Percentiles rank a stretch among this genome's conserved stretches.
Evolutionary conservation across 2,329 filamentous ascomycete genomes (phyloP).

Genomic region (Alternaria sp.): DNA sequence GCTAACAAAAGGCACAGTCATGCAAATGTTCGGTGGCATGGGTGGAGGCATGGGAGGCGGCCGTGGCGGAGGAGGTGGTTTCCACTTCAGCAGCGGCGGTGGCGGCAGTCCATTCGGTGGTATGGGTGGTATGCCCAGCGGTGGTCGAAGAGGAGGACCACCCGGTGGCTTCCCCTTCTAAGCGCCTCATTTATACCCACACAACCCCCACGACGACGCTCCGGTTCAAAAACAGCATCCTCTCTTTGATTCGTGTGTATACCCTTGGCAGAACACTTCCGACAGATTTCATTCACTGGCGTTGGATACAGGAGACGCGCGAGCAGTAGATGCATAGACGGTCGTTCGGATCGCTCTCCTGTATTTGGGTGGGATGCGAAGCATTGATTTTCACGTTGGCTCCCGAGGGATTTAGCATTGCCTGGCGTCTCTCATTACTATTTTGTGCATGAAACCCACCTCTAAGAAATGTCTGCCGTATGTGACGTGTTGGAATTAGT

Average conservation of each 20-base stretch:
- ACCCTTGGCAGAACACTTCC: slow-evolving; percentile 22
- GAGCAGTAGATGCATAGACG: slow-evolving; percentile 32
- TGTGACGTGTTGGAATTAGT: background rate
- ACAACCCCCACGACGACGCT: background rate
- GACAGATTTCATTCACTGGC: slow-evolving; percentile 29
- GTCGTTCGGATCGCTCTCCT: slow-evolving; percentile 7
- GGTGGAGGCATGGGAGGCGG: slow-evolving; percentile 59
- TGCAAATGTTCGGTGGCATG: slow-evolving; percentile 56
- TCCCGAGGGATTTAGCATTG: slow-evolving; percentile 16
- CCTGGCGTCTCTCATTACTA: slow-evolving; percentile 6
- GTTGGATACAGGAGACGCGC: slow-evolving; percentile 40
- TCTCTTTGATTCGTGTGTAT: slow-evolving; percentile 31
- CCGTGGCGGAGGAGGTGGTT: slow-evolving; percentile 59
- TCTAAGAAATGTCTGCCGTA: background rate
- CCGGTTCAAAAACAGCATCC: background rate
- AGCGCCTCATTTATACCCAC: slow-evolving; percentile 5
- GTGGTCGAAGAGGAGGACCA: slow-evolving; percentile 43
- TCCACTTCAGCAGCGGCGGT: slow-evolving; percentile 52
- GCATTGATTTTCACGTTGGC: slow-evolving; percentile 21
- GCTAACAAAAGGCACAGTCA: slow-evolving; percentile 39
- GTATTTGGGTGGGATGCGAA: slow-evolving; percentile 14
- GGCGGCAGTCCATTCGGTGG: slow-evolving; percentile 49
- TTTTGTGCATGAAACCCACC: background rate
- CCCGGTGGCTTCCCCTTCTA: slow-evolving; percentile 45
- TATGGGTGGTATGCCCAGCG: slow-evolving; percentile 48